Evolutionary conservation across 225 moss, liverwort and hornwort genomes (phyloP), one percentile per base, ranked within the genome.

Genomic region (Lunularia cruciata): DNA sequence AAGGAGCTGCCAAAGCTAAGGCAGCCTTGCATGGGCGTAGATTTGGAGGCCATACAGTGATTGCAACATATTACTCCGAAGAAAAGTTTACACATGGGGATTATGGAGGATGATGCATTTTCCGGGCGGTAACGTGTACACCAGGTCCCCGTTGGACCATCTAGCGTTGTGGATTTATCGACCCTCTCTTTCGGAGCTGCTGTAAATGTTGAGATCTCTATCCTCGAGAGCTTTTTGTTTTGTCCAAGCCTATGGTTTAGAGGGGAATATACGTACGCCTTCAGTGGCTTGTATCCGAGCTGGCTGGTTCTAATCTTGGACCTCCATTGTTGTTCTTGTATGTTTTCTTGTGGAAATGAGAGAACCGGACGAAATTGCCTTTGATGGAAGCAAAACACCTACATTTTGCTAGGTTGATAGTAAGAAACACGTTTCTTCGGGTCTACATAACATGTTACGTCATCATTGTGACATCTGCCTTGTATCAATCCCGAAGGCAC

Each of bases 31-130:
- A 90, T 75, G 89, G 87, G 39, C 90, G 93, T 47, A 87, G 87
- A 70, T 94, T 94, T 75, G 90, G 87, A 27, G 87, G 90, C 27
- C 88, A 94, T 4, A 78, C 86, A 20, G 93, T 94, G 30, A 84
- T 77, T 58, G 93, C 88, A 40, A 86, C 89, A n/a, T 89, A 86
- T 59, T 94, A 94, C 46, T 76, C 89, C 31, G 87, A 94, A 86
- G 90, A 89, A 23, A 94, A 94, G 81, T 94, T 94, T 66, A 30
- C 76, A 7, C 85, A 91, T 64, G 93, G 90, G 0, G 93, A 94
- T 36, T 89, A 83, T 51, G 78, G 93, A 53, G 93, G 89, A 53
- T 94, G 81, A 87, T n/a, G n/a, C 7, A 35, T 45, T 48, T 8
- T 47, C 23, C 52, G 28, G 62, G 25, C 45, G 10, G 26, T 43